A percentile compares a stretch with the other conserved stretches of the same genome.
Evolutionary conservation across 192 early-diverging fungal species (phyloP).

Genomic region (Coemansia sp.): DNA sequence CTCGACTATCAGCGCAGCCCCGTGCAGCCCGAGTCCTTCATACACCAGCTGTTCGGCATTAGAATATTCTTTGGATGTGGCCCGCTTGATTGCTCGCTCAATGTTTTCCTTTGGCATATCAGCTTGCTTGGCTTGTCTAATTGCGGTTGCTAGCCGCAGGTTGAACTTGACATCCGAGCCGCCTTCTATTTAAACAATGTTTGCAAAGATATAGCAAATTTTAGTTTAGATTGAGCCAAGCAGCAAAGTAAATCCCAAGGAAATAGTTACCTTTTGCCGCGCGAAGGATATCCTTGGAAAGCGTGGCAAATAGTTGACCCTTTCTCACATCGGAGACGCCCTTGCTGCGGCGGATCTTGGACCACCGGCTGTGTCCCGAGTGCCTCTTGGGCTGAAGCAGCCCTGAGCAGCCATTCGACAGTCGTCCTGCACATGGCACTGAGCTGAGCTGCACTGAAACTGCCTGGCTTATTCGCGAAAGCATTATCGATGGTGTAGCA

Average conservation of each 20-base stretch:
- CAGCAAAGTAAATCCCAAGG: no score
- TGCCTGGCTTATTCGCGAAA: neutral
- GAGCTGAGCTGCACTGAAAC: neutral
- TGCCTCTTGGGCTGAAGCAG: neutral
- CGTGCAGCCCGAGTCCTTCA: no score
- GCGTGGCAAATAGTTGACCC: neutral
- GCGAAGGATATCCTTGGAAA: no score
- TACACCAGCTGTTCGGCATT: no score
- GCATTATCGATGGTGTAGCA: neutral
- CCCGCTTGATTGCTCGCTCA: no score
- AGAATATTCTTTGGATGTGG: no score
- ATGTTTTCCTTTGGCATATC: no score
- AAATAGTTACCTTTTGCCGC: no score
- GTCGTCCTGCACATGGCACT: neutral
- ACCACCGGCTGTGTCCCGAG: neutral
- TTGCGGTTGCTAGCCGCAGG: neutral
- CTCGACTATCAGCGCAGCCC: no score
- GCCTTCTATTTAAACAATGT: neutral
- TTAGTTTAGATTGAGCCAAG: no score
- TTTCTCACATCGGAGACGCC: neutral
- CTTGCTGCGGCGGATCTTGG: neutral
- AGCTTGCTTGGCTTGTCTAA: no score
- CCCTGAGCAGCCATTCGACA: neutral
- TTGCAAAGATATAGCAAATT: no score
- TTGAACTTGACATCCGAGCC: neutral